These are phyloP conservation scores for Gelatoporia subvermispora DNA, from an alignment of 768 basidiomycete species.

Conservation along the genomic window DNA sequence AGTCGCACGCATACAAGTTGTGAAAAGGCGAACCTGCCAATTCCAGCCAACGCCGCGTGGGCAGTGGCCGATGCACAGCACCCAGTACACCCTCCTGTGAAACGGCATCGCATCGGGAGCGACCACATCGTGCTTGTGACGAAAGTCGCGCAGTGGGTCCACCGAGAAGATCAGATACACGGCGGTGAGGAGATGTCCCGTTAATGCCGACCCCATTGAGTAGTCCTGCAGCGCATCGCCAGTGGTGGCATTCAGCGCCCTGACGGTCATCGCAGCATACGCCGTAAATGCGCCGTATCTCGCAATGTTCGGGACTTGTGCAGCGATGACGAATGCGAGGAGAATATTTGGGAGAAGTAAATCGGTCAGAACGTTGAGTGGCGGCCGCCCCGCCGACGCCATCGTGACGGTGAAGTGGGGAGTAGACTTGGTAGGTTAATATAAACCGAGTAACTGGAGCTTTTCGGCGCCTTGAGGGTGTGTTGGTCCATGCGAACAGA, in stretches of 20 bases:
- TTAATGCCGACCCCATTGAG: background rate
- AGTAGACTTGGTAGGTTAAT: too few relatives aligned
- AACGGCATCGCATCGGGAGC: constrained; percentile 1
- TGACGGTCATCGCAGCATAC: too few relatives aligned
- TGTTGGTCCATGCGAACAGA: too few relatives aligned
- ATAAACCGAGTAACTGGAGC: too few relatives aligned
- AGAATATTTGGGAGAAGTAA: too few relatives aligned
- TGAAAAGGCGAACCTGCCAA: background rate
- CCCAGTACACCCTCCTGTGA: constrained; percentile 1
- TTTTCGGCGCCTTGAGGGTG: too few relatives aligned
- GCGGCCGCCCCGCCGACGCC: too few relatives aligned
- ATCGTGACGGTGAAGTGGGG: too few relatives aligned
- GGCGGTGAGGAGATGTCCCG: background rate
- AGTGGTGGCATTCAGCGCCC: background rate
- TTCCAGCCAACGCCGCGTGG: constrained; percentile 6
- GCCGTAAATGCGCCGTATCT: too few relatives aligned
- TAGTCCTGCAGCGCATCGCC: background rate
- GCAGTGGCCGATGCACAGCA: background rate
- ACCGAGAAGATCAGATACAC: background rate
- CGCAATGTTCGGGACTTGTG: too few relatives aligned
- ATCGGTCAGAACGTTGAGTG: too few relatives aligned
- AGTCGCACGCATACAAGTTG: background rate
- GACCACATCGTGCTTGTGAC: background rate
- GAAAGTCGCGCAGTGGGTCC: constrained; percentile 2
- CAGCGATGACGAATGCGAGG: too few relatives aligned